Evolutionary conservation across 352 stramenopile species (phyloP), one percentile per base, ranked within the genome.

Genomic region (Pythium insidiosum): DNA sequence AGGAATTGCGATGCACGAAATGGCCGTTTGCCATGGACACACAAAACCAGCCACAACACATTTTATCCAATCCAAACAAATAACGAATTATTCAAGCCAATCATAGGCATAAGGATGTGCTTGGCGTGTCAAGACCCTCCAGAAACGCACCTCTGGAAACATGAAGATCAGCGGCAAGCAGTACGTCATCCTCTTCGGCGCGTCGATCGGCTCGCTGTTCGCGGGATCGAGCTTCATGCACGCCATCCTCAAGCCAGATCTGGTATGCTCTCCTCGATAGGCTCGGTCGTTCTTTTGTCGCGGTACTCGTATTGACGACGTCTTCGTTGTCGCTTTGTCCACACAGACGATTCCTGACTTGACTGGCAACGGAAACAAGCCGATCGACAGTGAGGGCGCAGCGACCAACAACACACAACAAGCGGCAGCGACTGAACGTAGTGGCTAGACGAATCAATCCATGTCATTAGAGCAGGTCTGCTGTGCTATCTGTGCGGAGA

Each of bases 201-300:
- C 66, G 42, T 74, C 73, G n/a, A 60, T 93, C 48, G 73, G 73
- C 51, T 87, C 80, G 44, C 70, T 93, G 46, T 88, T 93, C 49
- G 77, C 80, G 6, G 80, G 80, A 24, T 93, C 80, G 24, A 85
- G 67, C 57, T 67, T 74, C 57, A 93, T 93, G 77, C 80, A 93
- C 56, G 64, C 63, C 10, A 61, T 93, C 24, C 71, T 93, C 37
- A 77, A 93, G 51, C 80, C 80, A 4, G 80, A 93, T 30, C 54
- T 93, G 34, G 77, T 90, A 61, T n/a, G n/a, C n/a, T n/a, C n/a
- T n/a, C n/a, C n/a, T n/a, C n/a, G n/a, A n/a, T n/a, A n/a, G n/a
- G n/a, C n/a, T n/a, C n/a, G n/a, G n/a, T n/a, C n/a, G n/a, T n/a
- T n/a, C n/a, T n/a, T n/a, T n/a, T 38, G 72, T 66, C 7, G 2